phyloP scores from a whole-genome alignment of 208 protist species.

The Zelonia costaricensis region DNA sequence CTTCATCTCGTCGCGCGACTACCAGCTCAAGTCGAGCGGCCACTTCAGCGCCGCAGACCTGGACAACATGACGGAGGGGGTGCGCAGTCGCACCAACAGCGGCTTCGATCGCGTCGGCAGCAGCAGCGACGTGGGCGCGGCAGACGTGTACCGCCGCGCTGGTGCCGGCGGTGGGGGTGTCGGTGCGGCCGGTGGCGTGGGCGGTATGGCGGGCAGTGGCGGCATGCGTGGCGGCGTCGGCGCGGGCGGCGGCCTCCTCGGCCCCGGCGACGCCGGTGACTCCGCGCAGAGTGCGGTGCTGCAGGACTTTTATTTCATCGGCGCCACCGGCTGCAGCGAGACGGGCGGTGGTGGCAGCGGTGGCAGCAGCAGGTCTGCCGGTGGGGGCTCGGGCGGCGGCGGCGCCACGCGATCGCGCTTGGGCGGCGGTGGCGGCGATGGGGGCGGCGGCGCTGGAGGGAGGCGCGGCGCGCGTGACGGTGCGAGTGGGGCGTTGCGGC shows the following conservation, averaged over 20 bases:
- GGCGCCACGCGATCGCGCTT: not conserved
- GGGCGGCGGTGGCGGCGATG: conserved; percentile 1
- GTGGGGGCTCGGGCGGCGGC: conserved; percentile 9
- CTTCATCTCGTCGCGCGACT: conserved; percentile 42
- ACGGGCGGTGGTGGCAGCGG: conserved; percentile 1
- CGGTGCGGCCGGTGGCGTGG: too few relatives aligned
- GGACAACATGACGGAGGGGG: conserved; percentile 21
- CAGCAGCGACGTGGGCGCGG: conserved; percentile 16
- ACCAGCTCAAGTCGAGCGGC: conserved; percentile 43
- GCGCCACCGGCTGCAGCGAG: conserved; percentile 51
- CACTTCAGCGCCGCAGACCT: conserved; percentile 37
- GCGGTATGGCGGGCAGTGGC: too few relatives aligned
- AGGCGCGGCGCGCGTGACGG: conserved; percentile 1
- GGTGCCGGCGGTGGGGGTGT: conserved; percentile 9
- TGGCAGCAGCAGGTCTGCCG: not conserved
- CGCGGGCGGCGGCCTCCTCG: not conserved
- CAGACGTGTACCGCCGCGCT: conserved; percentile 12
- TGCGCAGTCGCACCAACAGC: not conserved
- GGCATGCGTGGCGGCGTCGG: conserved; percentile 12
- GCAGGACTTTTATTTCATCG: conserved; percentile 88
- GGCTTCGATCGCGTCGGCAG: conserved; percentile 23
- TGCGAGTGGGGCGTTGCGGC: conserved; percentile 17
- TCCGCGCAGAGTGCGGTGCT: conserved; percentile 25
- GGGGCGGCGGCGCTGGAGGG: not conserved
- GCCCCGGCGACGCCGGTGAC: conserved; percentile 15